Percentiles rank a stretch among this genome's conserved stretches.
Conservation (phyloP, 768 basidiomycete species). For the Boletus reticulatus region DNA sequence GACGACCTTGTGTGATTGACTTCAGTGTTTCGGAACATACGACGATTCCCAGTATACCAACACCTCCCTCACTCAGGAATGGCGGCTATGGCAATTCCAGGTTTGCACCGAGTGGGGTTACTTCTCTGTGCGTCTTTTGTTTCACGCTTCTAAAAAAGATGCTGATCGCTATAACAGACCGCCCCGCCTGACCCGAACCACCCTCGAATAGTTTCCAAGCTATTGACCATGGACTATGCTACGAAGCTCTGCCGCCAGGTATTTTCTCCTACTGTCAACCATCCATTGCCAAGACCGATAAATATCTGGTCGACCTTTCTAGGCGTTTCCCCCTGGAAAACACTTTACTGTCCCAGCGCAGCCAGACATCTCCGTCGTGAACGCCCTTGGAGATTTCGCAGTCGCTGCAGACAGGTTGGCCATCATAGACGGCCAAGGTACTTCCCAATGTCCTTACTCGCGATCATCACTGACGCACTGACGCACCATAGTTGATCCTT, state of each 20-base stretch:
- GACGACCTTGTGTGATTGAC: neutral
- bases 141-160: neutral
- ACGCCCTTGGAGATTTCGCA: slow-evolving; percentile 79
- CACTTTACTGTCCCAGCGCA: slow-evolving; percentile 65
- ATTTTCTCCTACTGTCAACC: slow-evolving; percentile 7
- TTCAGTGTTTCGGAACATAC: slow-evolving; percentile 84
- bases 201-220: slow-evolving; percentile 77
- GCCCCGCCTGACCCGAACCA: slow-evolving; percentile 67
- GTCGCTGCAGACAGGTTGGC: slow-evolving; percentile 81
- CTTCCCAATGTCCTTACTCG: slow-evolving; percentile 3
- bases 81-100: slow-evolving; percentile 90
- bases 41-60: slow-evolving; percentile 64
- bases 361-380: slow-evolving; percentile 84
- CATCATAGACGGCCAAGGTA: slow-evolving; percentile 84
- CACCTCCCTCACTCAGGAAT: slow-evolving; percentile 63
- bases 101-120: slow-evolving; percentile 97
- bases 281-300: neutral
- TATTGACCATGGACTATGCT: slow-evolving; percentile 70
- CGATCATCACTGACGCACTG: neutral
- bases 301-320: neutral
- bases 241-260: slow-evolving; percentile 69
- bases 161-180: slow-evolving; percentile 42
- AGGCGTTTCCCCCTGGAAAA: slow-evolving; percentile 80
- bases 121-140: slow-evolving; percentile 57
- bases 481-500: slow-evolving; percentile 68